Evolutionary conservation across 345 rosid species (phyloP), one percentile per base, ranked within the genome.

Genomic region (Linum trigynum): DNA sequence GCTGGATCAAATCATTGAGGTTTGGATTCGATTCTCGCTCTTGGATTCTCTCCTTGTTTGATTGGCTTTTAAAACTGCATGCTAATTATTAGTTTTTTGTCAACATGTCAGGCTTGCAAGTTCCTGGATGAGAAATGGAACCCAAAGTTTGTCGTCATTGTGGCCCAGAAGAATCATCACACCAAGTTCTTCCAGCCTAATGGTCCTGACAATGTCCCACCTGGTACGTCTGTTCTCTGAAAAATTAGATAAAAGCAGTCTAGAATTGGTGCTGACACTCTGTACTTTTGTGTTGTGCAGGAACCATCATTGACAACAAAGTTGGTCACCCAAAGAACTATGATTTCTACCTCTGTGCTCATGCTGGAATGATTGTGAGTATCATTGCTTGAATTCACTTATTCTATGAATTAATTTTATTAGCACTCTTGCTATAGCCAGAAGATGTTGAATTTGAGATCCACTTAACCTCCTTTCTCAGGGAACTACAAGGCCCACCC

Each of bases 331-430:
- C 92, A 3, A 75, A 71, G 69, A 90, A 79, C 81, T 79, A 87
- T 68, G 97, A 90, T 67, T 90, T 90, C 76, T 90, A 90, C 73
- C 90, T 90, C 16, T 90, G 97, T 71, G 92, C 95, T 3, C 97
- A 90, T 69, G 97, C 97, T 6, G 97, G 97, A 66, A 81, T 84
- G 89, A 90, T 87, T 56, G 95, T 90, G 75, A 87, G 97, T 78
- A 23, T 23, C 32, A 23, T 23, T 23, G 32, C 32, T 23, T 23
- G 32, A 6, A 23, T 23, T 57, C 42, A 59, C 10, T 23, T 23
- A 23, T 23, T 23, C 32, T 23, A 23, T 23, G 32, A 23, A 23
- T 23, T 23, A 23, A 5, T 57, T 15, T 17, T 57, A 57, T 15
- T 57, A 23, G 32, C 32, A 23, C 32, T 23, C 0, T 23, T 60